phyloP scores from a whole-genome alignment of 208 protist genomes.

The Naegleria lovaniensis region DNA sequence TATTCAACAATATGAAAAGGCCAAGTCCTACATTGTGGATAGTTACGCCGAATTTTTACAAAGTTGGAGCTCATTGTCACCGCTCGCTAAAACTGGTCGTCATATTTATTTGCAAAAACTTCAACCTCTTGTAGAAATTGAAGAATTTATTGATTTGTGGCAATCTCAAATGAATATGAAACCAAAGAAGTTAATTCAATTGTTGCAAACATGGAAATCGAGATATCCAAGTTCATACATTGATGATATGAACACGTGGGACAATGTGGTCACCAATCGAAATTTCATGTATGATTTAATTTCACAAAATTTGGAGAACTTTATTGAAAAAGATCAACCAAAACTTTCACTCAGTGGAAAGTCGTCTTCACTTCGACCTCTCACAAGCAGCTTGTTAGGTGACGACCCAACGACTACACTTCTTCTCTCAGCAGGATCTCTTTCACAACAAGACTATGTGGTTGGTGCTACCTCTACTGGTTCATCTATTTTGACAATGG shows the following conservation, averaged over 20 bases:
- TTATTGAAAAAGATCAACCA: slow-evolving; percentile 1
- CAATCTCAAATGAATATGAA: not conserved
- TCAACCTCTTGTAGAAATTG: slow-evolving; percentile 51
- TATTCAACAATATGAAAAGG: slow-evolving; percentile 38
- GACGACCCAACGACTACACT: no score
- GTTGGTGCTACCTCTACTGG: no score
- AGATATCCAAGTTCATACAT: slow-evolving; percentile 32
- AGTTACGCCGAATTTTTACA: slow-evolving; percentile 45
- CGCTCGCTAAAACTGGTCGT: slow-evolving; percentile 37
- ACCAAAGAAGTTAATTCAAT: not conserved
- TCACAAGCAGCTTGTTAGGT: no score
- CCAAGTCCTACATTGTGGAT: slow-evolving; percentile 45
- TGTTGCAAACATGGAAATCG: not conserved
- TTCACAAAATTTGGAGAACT: slow-evolving; percentile 39
- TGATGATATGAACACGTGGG: slow-evolving; percentile 53
- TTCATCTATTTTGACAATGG: no score
- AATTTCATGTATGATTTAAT: slow-evolving; percentile 49
- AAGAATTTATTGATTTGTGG: slow-evolving; percentile 51
- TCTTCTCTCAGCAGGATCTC: no score
- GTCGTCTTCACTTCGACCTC: no score
- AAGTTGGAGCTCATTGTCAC: slow-evolving; percentile 48
- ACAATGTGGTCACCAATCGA: slow-evolving; percentile 48
- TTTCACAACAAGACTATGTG: no score
- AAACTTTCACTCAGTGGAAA: no score
- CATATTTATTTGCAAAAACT: slow-evolving; percentile 49